Base-by-base conservation (phyloP, 345 rosid species). In the Eucalyptus tenuipes region DNA sequence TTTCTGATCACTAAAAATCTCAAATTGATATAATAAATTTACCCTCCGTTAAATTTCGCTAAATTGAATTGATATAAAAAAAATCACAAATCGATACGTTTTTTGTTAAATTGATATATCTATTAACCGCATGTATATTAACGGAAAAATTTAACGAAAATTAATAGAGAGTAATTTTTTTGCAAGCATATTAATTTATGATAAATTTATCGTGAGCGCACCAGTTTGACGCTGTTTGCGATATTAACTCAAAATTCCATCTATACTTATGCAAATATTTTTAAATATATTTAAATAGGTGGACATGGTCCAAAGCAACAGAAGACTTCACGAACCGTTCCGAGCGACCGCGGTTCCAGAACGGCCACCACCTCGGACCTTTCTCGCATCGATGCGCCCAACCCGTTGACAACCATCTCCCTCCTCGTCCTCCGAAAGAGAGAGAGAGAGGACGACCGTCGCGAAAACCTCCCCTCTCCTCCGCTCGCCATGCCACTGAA, bases 401-500 rank as follows among this genome's bases (percentile, higher is more conserved):
- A 18, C 25, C 45, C 82, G 37, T 71, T 71, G 45, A 71, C 82
- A 12, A 37, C 27, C 82, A 37, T 71, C 82, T 71, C 82, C 81
- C 25, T 71, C 82, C 27, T 71, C 81, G 45, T 9, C 40, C 81
- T 37, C 42, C 81, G n/a, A n/a, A n/a, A n/a, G 4, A 18, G 81
- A 71, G 80, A 71, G 82, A 75, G 82, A 20, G 45, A 10, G 47
- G 82, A 37, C 82, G 82, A 20, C 87, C 18, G 5, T 50, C 27
- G 25, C 15, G 82, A 16, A 50, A 49, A 52, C 57, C 57, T 52
- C 5, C 57, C 0, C 29, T 37, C 47, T 66, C 45, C 48, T 81
- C 49, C 40, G 40, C 86, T 53, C 86, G 91, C 89, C 88, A 96
- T 96, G 99, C 93, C 90, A 89, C 91, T 93, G 91, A 96, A 93